Evolutionary conservation across 164 flowering plant genomes (phyloP).

Genomic region (Nelumbo lutea): DNA sequence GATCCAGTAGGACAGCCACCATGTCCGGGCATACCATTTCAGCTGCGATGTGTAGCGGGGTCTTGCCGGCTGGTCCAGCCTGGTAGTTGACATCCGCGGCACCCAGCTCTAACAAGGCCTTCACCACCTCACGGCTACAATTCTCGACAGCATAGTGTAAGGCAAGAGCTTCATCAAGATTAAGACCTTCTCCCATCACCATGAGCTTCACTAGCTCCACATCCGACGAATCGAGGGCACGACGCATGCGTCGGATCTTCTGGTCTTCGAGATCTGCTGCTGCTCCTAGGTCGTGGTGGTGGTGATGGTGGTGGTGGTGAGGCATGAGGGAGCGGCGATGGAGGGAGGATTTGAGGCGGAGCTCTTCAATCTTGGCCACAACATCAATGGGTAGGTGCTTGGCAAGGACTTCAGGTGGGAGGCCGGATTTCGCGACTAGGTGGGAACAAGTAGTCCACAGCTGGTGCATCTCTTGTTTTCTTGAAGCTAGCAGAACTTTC

Average conservation of each 20-base stretch:
- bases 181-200: constrained; percentile 99
- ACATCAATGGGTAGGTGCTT: constrained; percentile 93
- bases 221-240: constrained; percentile 94
- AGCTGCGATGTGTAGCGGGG: constrained; percentile 89
- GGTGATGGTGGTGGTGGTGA: constrained; percentile 50
- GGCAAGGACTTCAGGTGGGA: constrained; percentile 87
- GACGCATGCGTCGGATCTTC: constrained; percentile 80
- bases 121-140: constrained; percentile 92
- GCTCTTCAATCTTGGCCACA: constrained; percentile 84
- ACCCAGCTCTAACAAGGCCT: constrained; percentile 93
- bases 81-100: constrained; percentile 95
- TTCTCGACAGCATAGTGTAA: constrained; percentile 87
- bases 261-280: constrained; percentile 78
- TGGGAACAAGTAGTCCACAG: constrained; percentile 97
- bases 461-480: constrained; percentile 98
- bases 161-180: constrained; percentile 89
- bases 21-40: constrained; percentile 99
- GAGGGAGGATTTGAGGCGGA: constrained; percentile 72
- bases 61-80: constrained; percentile 84
- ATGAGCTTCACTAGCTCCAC: constrained; percentile 97
- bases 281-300: constrained; percentile 31
- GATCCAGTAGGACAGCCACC: constrained; percentile 95
- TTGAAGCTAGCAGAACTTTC: constrained; percentile 88
- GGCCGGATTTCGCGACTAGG: constrained; percentile 92
- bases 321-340: constrained; percentile 54